Evolutionary conservation across 768 basidiomycete genomes (phyloP), one percentile per base, ranked within the genome.

Genomic region (Xerocomellus amylosporus): DNA sequence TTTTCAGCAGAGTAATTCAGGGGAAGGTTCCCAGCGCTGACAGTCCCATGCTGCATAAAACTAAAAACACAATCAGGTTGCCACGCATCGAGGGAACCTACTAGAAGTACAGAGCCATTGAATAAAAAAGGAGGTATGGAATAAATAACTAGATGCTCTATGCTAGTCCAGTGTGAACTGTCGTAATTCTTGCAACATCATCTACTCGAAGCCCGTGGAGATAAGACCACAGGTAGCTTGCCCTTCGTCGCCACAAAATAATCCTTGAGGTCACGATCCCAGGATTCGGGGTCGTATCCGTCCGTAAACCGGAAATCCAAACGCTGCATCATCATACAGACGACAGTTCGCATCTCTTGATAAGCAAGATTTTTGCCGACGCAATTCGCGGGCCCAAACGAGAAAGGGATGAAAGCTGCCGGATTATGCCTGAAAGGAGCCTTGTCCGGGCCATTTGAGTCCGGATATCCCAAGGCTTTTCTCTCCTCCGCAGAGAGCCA

Each of bases 401-500:
- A 79, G 54, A 79, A 79, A 8, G 79, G 76, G 30, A 79, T 73
- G 54, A 74, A 79, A 3, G 76, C 77, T 15, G 64, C 60, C 36
- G 66, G 49, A 45, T 79, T 71, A 50, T 73, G 65, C 38, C 56
- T 59, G 45, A 73, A 64, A n/a, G 69, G 59, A 8, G 62, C 28
- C 53, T 69, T 72, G 53, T 68, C 64, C 31, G 51, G 46, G 20
- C 60, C 57, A 31, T 55, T 58, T 7, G 63, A 46, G 39, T 72
- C 71, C 39, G 55, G 56, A 22, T 66, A 67, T 8, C 64, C 56
- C 54, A 72, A 55, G 1, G 54, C 41, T 31, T 54, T 61, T 36
- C 67, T 58, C 47, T 69, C 68, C 39, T 68, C 63, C 24, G 48
- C 55, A 37, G 61, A 65, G 4, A 78, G 69, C 77, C 77, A 78